These are phyloP conservation scores for Xylaria palmicola DNA, from an alignment of 495 filamentous ascomycete species.

Conservation along the genomic window DNA sequence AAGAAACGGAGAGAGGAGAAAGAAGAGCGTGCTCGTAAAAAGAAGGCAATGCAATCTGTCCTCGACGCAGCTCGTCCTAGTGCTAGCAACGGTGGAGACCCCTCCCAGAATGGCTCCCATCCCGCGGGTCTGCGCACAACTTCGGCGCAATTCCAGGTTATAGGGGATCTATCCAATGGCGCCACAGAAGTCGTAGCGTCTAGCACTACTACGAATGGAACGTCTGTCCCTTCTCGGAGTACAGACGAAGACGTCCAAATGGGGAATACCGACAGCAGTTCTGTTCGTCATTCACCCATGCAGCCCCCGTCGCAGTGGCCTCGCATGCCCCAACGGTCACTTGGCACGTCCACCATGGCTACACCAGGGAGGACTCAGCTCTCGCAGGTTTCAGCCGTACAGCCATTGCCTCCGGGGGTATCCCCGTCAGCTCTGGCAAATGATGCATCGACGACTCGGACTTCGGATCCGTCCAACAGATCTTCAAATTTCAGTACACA, in stretches of 20 bases:
- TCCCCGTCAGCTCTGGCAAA: slow-evolving; percentile 75
- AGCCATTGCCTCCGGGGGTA: slow-evolving; percentile 71
- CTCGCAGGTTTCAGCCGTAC: slow-evolving; percentile 71
- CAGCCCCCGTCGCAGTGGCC: slow-evolving; percentile 34
- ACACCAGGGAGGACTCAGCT: slow-evolving; percentile 43
- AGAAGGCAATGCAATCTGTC: slow-evolving; percentile 46
- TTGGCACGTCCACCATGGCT: slow-evolving; percentile 32
- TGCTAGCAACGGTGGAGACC: slow-evolving; percentile 26
- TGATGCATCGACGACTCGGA: slow-evolving; percentile 85
- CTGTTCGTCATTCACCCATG: slow-evolving; percentile 32
- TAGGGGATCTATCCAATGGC: slow-evolving; percentile 50
- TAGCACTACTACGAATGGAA: slow-evolving; percentile 64
- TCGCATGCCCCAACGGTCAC: slow-evolving; percentile 21
- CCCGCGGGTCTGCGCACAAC: slow-evolving; percentile 57
- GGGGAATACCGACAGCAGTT: slow-evolving; percentile 58
- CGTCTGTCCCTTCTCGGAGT: slow-evolving; percentile 54
- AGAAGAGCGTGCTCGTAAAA: slow-evolving; percentile 59
- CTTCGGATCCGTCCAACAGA: slow-evolving; percentile 62
- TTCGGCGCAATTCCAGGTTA: slow-evolving; percentile 45
- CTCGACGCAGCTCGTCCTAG: slow-evolving; percentile 38
- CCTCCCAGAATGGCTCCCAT: slow-evolving; percentile 45
- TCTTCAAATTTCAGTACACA: slow-evolving; percentile 62
- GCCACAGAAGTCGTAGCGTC: slow-evolving; percentile 50
- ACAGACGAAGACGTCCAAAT: slow-evolving; percentile 56
- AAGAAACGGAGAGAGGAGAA: slow-evolving; percentile 64